These are phyloP conservation scores for Nakazawaea ernobii DNA, from an alignment of 805 yeast species.

Conservation along the genomic window DNA sequence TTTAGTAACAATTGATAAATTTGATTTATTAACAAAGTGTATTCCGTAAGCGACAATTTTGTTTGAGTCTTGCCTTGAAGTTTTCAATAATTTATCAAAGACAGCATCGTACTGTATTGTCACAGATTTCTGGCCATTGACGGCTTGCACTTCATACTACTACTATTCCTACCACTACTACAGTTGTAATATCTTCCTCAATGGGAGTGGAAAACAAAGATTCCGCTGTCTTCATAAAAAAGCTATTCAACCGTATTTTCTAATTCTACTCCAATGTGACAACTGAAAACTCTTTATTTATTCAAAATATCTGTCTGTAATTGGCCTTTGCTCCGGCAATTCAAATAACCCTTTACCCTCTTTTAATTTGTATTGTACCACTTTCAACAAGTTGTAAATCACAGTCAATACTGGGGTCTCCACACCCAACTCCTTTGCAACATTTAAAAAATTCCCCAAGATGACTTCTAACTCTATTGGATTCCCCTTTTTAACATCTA, in stretches of 20 bases:
- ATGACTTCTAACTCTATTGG: conserved; percentile 70
- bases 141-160: no score
- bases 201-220: no score
- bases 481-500: conserved; percentile 60
- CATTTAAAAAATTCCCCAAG: conserved; percentile 55
- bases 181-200: no score
- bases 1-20: conserved; percentile 56
- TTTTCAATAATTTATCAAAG: no score
- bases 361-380: conserved; percentile 56
- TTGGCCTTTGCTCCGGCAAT: conserved; percentile 39
- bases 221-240: no score
- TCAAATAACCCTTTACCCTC: conserved; percentile 45
- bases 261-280: no score
- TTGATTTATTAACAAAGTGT: conserved; percentile 35
- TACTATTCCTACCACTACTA: no score
- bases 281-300: background rate
- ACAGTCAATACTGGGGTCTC: conserved; percentile 54
- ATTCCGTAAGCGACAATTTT: conserved; percentile 66
- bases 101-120: no score
- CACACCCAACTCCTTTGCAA: conserved; percentile 43
- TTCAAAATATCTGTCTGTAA: conserved; percentile 12
- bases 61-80: no score
- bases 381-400: conserved; percentile 52
- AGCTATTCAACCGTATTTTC: no score
- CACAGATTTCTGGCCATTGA: no score